Base-by-base conservation (phyloP, 306 rosid genomes). In the Urtica urens region DNA sequence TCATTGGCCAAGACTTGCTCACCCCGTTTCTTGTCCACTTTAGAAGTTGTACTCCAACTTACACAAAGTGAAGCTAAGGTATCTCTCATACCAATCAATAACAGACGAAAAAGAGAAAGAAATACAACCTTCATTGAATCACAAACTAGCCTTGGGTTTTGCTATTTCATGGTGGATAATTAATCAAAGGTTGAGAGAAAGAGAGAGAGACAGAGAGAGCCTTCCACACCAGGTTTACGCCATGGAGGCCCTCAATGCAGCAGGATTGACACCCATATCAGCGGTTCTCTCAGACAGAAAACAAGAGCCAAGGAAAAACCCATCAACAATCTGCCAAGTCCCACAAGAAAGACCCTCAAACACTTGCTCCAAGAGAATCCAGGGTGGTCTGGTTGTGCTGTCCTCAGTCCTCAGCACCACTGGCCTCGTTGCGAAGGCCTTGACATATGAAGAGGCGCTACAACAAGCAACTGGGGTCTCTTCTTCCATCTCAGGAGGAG, bases 171-270 rank as follows among this genome's bases (percentile, higher is more conserved):
- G 72, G 58, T 68, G 67, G 18, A 66, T 62, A 35, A 35, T 35
- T 35, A 35, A 35, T 35, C 0, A 49, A 47, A 49, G 42, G 52
- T 31, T 72, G 64, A 74, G 65, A 62, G 34, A 46, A 52, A 51
- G 53, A 41, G 10, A 40, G n/a, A 53, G 34, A 26, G 42, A 27
- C 29, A 52, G 33, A 4, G 15, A 35, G 15, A 0, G 40, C n/a
- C n/a, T 9, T 14, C 37, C 37, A 21, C 23, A 30, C 31, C 42
- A 55, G 55, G 77, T 58, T 63, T 80, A 88, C 74, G 84, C 94
- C 57, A 92, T 92, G 99, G 96, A 85, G 76, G 83, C 96, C 78
- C 87, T 92, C 75, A 85, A 85, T 79, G 92, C 83, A 49, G 76
- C 76, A 60, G 58, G 76, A 38, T 79, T 82, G 53, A 82, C 72